Conservation (phyloP, 2,329 filamentous ascomycete genomes). For the Curvularia sp. region DNA sequence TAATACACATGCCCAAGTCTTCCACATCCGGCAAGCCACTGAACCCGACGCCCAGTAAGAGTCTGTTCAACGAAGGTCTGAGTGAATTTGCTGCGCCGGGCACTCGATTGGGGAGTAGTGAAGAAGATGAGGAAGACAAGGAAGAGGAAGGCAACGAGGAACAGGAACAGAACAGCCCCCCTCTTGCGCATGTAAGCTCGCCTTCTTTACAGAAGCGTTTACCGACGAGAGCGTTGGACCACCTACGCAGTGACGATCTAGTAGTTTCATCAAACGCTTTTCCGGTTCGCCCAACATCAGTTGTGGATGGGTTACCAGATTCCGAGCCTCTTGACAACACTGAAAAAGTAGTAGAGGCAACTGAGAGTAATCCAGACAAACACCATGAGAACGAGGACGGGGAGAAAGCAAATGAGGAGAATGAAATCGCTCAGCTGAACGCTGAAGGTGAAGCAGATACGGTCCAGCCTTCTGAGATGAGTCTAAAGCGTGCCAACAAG, state of each 20-base stretch:
- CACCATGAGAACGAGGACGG: constrained; percentile 63
- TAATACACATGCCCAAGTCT: constrained; percentile 52
- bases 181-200: constrained; percentile 22
- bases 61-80: constrained; percentile 55
- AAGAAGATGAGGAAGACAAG: constrained; percentile 31
- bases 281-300: constrained; percentile 1
- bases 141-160: constrained; percentile 15
- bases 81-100: constrained; percentile 64
- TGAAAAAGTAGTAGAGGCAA: constrained; percentile 7
- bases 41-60: constrained; percentile 37
- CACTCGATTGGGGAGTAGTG: constrained; percentile 48
- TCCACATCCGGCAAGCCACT: constrained; percentile 38
- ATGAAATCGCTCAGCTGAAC: constrained; percentile 54
- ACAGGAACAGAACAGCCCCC: constrained; percentile 21
- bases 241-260: constrained; percentile 25
- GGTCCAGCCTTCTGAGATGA: constrained; percentile 52
- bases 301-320: constrained; percentile 10
- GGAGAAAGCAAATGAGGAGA: constrained; percentile 60
- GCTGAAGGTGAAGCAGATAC: constrained; percentile 55
- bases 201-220: constrained; percentile 25
- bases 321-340: constrained; percentile 12
- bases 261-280: constrained; percentile 25
- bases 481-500: constrained; percentile 54
- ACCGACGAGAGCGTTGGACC: constrained; percentile 19
- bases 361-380: constrained; percentile 43